Percentiles rank a stretch among this genome's conserved stretches.
These are phyloP conservation scores for Graphiopsis chlorocephala DNA, from an alignment of 2,329 filamentous ascomycete genomes.

Conservation along the genomic window DNA sequence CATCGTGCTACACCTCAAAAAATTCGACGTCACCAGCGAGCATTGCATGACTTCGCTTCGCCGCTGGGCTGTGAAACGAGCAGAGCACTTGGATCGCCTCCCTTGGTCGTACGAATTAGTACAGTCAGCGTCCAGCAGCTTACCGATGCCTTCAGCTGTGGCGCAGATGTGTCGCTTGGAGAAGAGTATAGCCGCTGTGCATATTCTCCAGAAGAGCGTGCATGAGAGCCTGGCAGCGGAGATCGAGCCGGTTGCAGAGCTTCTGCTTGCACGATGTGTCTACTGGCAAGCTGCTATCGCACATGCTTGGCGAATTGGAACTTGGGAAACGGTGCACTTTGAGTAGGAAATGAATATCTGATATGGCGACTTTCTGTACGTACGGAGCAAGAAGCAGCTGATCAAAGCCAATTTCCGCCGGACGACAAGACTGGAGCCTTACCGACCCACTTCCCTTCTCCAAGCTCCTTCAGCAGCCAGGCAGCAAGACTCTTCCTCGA, in stretches of 20 bases:
- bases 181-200: neutral
- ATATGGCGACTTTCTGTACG: neutral
- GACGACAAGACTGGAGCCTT: neutral
- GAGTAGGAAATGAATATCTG: neutral
- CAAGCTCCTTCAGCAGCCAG: neutral
- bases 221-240: constrained; percentile 3
- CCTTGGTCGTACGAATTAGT: constrained; percentile 25
- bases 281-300: neutral
- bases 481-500: neutral
- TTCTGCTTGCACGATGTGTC: neutral
- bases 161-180: neutral
- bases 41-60: constrained; percentile 19
- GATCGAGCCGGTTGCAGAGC: neutral
- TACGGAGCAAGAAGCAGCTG: neutral
- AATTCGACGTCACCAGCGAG: constrained; percentile 6
- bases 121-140: too few relatives aligned
- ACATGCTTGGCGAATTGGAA: neutral
- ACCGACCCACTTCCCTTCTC: neutral
- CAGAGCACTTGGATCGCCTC: constrained; percentile 24
- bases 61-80: constrained; percentile 25
- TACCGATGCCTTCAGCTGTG: neutral
- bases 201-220: neutral
- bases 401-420: neutral
- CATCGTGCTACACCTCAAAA: constrained; percentile 17
- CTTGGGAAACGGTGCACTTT: neutral